A percentile compares a stretch with the other conserved stretches of the same genome.
Conservation (phyloP, 2,329 filamentous ascomycete species). For the Mariannaea elegans region DNA sequence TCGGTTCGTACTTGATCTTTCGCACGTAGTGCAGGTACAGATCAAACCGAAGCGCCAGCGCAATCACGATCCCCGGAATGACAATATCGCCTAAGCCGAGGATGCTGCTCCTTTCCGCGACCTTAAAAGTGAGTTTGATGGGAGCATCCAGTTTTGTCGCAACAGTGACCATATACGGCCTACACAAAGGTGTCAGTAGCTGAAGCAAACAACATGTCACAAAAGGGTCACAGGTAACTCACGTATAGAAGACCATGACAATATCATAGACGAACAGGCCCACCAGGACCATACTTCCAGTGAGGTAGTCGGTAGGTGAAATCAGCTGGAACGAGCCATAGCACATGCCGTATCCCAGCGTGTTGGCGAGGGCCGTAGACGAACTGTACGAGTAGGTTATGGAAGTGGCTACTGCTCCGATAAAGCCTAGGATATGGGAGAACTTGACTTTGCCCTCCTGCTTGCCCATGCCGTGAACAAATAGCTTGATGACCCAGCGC, state of each 20-base stretch:
- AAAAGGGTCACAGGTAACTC: conserved; percentile 43
- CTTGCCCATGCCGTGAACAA: conserved; percentile 59
- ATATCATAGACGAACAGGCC: conserved; percentile 96
- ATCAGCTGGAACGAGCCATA: conserved; percentile 84
- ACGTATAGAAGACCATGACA: conserved; percentile 88
- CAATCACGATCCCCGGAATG: conserved; percentile 90
- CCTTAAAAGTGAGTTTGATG: conserved; percentile 84
- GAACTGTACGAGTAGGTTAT: conserved; percentile 74
- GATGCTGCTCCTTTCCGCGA: conserved; percentile 77
- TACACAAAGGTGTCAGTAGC: conserved; percentile 42
- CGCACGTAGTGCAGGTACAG: conserved; percentile 83
- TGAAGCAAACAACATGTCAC: conserved; percentile 20
- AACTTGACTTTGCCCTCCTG: conserved; percentile 63
- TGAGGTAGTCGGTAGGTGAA: conserved; percentile 88
- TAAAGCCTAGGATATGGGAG: conserved; percentile 63
- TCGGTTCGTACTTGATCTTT: conserved; percentile 62
- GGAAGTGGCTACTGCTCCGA: conserved; percentile 63
- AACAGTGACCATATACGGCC: conserved; percentile 85
- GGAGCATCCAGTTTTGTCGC: conserved; percentile 90
- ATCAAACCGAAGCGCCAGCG: conserved; percentile 89
- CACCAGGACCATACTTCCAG: conserved; percentile 78
- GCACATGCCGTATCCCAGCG: conserved; percentile 87
- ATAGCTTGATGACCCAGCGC: conserved; percentile 60
- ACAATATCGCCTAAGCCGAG: conserved; percentile 95
- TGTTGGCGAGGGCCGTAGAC: conserved; percentile 74